These are phyloP conservation scores for Neocatenulostroma microsporum DNA, from an alignment of 2,329 filamentous ascomycete species.

Conservation along the genomic window DNA sequence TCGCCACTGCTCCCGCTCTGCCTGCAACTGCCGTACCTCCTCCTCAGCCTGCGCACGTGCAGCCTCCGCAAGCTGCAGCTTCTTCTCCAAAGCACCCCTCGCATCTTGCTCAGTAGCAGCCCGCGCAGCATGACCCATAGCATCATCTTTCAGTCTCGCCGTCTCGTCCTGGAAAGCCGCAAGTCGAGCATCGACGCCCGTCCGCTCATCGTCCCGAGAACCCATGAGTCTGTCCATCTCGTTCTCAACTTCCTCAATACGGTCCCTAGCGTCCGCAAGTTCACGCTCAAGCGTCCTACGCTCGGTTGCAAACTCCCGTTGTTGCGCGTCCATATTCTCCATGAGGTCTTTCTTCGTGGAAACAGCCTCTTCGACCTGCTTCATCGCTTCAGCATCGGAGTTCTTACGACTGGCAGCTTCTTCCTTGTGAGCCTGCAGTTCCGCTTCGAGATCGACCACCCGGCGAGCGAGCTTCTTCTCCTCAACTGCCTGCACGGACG, in stretches of 20 bases:
- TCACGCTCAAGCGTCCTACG: conserved; percentile 76
- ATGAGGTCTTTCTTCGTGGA: conserved; percentile 91
- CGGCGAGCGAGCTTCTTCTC: conserved; percentile 55
- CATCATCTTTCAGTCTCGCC: conserved; percentile 48
- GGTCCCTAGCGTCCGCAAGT: conserved; percentile 65
- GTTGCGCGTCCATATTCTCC: conserved; percentile 86
- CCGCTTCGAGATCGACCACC: conserved; percentile 63
- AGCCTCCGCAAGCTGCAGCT: conserved; percentile 30
- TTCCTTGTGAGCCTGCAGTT: conserved; percentile 67
- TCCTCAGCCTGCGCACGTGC: conserved; percentile 25
- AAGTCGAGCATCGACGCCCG: conserved; percentile 59
- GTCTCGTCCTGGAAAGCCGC: conserved; percentile 64
- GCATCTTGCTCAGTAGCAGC: conserved; percentile 55
- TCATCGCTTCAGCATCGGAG: conserved; percentile 55
- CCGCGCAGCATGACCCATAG: conserved; percentile 55
- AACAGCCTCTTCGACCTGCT: conserved; percentile 73
- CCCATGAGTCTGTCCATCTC: conserved; percentile 80
- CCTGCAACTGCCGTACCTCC: conserved; percentile 45
- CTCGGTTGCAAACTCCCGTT: conserved; percentile 80
- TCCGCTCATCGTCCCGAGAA: conserved; percentile 74
- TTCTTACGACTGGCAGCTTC: conserved; percentile 51
- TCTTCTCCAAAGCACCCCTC: conserved; percentile 51
- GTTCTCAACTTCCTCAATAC: conserved; percentile 82
- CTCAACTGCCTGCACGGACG: conserved; percentile 56
- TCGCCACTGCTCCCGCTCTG: conserved; percentile 49